These are phyloP conservation scores for Lepiota venenata DNA, from an alignment of 768 basidiomycete species.

Conservation along the genomic window DNA sequence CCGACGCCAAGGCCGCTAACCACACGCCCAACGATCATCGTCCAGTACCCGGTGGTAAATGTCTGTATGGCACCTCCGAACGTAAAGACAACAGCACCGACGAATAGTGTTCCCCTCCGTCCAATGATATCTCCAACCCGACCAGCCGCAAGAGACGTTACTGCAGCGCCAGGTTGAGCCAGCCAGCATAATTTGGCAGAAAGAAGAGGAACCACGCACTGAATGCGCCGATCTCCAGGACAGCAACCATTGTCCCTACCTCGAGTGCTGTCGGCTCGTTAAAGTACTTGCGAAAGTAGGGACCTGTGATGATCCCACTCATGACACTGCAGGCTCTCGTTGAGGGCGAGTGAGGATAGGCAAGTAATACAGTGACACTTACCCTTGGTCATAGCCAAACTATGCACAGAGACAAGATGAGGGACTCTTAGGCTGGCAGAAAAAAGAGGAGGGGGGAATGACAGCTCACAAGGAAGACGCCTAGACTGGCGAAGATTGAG, in stretches of 20 bases:
- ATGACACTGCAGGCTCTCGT: slow-evolving; percentile 57
- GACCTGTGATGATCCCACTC: slow-evolving; percentile 89
- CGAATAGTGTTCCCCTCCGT: slow-evolving; percentile 77
- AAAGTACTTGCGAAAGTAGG: slow-evolving; percentile 81
- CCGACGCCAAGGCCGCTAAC: slow-evolving; percentile 90
- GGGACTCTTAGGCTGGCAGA: no score
- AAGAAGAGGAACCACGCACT: slow-evolving; percentile 42
- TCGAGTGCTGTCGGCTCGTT: slow-evolving; percentile 68
- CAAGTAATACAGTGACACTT: slow-evolving; percentile 11
- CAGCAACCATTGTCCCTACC: slow-evolving; percentile 95
- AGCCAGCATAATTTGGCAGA: background rate
- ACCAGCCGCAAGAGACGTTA: slow-evolving; percentile 87
- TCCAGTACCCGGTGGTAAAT: slow-evolving; percentile 70
- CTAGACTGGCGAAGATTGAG: slow-evolving; percentile 78
- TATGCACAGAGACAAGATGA: slow-evolving; percentile 20
- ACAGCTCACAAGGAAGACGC: slow-evolving; percentile 74
- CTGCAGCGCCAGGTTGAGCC: slow-evolving; percentile 32
- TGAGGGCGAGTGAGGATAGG: slow-evolving; percentile 12
- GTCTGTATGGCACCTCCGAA: slow-evolving; percentile 87
- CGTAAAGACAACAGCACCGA: slow-evolving; percentile 81
- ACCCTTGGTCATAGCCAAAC: slow-evolving; percentile 92
- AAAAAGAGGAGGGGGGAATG: slow-evolving; percentile 2
- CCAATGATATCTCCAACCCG: slow-evolving; percentile 86
- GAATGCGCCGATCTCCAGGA: slow-evolving; percentile 90
- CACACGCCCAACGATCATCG: slow-evolving; percentile 82